A percentile compares a stretch with the other conserved stretches of the same genome.
These are phyloP conservation scores for Crithidia brevicula DNA, from an alignment of 208 protist species.

Conservation along the genomic window DNA sequence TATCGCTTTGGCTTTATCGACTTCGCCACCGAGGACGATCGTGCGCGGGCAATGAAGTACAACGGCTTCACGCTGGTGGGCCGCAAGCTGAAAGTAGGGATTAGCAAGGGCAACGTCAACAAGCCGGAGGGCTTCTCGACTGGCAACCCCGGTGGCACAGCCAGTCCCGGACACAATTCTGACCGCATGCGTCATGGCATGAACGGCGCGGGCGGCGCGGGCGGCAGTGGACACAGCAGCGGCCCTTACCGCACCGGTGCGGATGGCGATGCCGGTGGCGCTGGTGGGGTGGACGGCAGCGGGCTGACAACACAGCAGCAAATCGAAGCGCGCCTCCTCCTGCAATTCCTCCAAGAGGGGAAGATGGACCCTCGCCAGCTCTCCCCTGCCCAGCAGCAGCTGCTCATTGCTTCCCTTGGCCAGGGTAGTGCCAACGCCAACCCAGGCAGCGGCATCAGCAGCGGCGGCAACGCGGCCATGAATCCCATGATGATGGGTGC, in stretches of 20 bases:
- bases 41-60: constrained; percentile 81
- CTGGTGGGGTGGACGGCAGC: constrained; percentile 7
- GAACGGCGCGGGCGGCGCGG: too few species aligned
- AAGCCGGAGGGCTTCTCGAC: constrained; percentile 34
- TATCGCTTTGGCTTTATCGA: constrained; percentile 92
- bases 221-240: too few species aligned
- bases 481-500: constrained; percentile 3
- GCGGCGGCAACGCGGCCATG: not conserved
- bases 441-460: not conserved
- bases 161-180: constrained; percentile 5
- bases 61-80: constrained; percentile 82
- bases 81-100: constrained; percentile 80
- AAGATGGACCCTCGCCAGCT: constrained; percentile 68
- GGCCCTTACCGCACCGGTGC: not conserved
- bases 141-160: constrained; percentile 23
- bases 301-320: constrained; percentile 52
- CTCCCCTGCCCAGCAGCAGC: constrained; percentile 58
- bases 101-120: constrained; percentile 88
- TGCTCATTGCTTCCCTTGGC: constrained; percentile 25
- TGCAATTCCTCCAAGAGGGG: constrained; percentile 77
- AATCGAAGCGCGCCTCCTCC: constrained; percentile 55
- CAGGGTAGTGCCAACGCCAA: constrained; percentile 5
- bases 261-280: not conserved
- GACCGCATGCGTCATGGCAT: constrained; percentile 2
- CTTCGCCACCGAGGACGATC: constrained; percentile 82